Conservation (phyloP, 2,329 filamentous ascomycete species). For the Trichophyton schoenleinii region DNA sequence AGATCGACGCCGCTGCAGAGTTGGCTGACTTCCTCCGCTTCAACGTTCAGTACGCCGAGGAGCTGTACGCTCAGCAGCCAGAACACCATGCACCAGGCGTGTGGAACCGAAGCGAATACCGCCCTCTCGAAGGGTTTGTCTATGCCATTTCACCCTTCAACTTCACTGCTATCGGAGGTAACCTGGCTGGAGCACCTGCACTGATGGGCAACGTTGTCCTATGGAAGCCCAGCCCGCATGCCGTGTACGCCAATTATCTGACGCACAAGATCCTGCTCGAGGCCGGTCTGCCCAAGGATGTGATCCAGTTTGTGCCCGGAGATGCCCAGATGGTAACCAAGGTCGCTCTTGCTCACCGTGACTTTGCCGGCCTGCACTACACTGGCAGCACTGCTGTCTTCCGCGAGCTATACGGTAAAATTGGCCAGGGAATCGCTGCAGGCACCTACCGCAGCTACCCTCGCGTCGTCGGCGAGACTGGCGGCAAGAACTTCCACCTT, state of each 20-base stretch:
- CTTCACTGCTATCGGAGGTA: conserved; percentile 89
- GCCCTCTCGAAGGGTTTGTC: conserved; percentile 85
- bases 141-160: conserved; percentile 94
- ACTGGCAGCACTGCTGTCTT: conserved; percentile 89
- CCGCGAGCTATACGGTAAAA: conserved; percentile 74
- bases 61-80: conserved; percentile 79
- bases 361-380: conserved; percentile 88
- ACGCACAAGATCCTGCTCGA: conserved; percentile 83
- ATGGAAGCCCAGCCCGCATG: conserved; percentile 85
- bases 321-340: conserved; percentile 74
- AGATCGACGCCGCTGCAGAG: conserved; percentile 92
- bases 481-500: conserved; percentile 88
- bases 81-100: conserved; percentile 68
- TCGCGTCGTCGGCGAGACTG: conserved; percentile 79
- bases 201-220: conserved; percentile 88
- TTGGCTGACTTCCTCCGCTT: conserved; percentile 70
- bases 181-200: conserved; percentile 69
- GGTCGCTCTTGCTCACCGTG: conserved; percentile 58
- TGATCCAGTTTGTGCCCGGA: conserved; percentile 88
- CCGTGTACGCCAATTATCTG: conserved; percentile 83
- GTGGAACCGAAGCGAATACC: conserved; percentile 69
- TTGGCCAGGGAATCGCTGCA: conserved; percentile 66
- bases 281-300: conserved; percentile 74
- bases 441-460: conserved; percentile 77
- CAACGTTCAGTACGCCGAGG: conserved; percentile 86